Percentiles rank a stretch among this genome's conserved stretches.
phyloP scores from a whole-genome alignment of 176 grass and related monocot species.

The Hsuehochloa calcarea region DNA sequence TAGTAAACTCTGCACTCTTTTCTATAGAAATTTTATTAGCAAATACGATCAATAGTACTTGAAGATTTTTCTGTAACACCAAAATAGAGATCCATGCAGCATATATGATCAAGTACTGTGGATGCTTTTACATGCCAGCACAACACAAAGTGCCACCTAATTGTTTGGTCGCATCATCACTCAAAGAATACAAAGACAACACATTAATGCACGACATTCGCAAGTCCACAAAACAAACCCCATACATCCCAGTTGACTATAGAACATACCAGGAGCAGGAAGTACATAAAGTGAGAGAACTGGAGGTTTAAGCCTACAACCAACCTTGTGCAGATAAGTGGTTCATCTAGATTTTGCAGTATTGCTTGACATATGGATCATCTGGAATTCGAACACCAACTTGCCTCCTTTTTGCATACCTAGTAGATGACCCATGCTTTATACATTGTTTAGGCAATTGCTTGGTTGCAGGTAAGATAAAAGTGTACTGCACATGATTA shows the following conservation, averaged over 20 bases:
- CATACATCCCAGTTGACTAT: neutral
- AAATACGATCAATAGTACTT: neutral
- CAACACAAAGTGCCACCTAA: slow-evolving; percentile 1
- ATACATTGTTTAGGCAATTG: slow-evolving; percentile 84
- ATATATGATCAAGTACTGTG: neutral
- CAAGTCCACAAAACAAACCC: neutral
- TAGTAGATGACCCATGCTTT: slow-evolving; percentile 65
- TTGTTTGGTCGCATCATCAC: neutral
- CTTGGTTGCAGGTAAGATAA: slow-evolving; percentile 87
- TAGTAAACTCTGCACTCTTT: no score
- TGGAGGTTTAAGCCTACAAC: slow-evolving; percentile 18
- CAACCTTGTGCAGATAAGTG: slow-evolving; percentile 86
- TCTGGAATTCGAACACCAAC: slow-evolving; percentile 87
- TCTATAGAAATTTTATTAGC: neutral
- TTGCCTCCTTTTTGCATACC: slow-evolving; percentile 76
- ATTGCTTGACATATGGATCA: slow-evolving; percentile 81
- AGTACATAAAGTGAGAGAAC: neutral
- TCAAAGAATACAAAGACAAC: neutral
- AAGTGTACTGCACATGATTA: slow-evolving; percentile 73
- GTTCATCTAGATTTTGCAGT: slow-evolving; percentile 83
- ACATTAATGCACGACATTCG: neutral
- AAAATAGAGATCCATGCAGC: neutral
- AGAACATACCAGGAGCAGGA: neutral
- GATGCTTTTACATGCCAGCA: neutral
- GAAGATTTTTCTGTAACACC: neutral